Evolutionary conservation across 208 protist species (phyloP), one percentile per base, ranked within the genome.

Genomic region (Herpetomonas tarakana): DNA sequence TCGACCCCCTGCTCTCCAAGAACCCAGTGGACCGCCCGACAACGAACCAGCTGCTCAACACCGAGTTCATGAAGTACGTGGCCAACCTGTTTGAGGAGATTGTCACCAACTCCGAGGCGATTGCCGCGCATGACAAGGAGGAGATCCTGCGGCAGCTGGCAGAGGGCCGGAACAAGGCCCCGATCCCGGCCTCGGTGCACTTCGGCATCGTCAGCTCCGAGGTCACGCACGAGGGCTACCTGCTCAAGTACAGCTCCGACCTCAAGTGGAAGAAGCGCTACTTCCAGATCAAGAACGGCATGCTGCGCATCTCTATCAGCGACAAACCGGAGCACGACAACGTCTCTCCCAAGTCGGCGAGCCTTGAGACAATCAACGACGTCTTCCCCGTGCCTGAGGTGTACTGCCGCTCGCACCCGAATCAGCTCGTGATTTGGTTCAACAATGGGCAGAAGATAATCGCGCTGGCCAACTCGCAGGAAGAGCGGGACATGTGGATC

Each of bases 391-490:
- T 90, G 3, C 87, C 87, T 19, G 83, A 91, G 55, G 87, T 83
- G 54, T 93, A 93, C 68, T 91, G 81, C 52, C 80, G 83, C 45
- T 87, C 83, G 16, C 83, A 91, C 52, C 87, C 87, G n/a, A 77
- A 87, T 55, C 87, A 93, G 65, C 67, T 93, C 16, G 87, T 93
- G 27, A 83, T 93, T 61, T 93, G 87, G 83, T 93, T 93, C 69
- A 91, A 75, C 58, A 93, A 93, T 62, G 87, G 87, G 16, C 83
- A 93, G 58, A 93, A 93, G 62, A 93, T 93, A 29, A 88, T 93
- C 57, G 87, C 87, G 35, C 76, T 87, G 50, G 87, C 87, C 35
- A 71, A 46, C 35, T 74, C 80, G 4, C 73, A 76, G 47, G 87
- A 90, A 52, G 83, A 91, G 24, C 74, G 83, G 14, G 83, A 93